These are phyloP conservation scores for Nitzschia sp. DNA, from an alignment of 108 stramenopile genomes.

Conservation along the genomic window DNA sequence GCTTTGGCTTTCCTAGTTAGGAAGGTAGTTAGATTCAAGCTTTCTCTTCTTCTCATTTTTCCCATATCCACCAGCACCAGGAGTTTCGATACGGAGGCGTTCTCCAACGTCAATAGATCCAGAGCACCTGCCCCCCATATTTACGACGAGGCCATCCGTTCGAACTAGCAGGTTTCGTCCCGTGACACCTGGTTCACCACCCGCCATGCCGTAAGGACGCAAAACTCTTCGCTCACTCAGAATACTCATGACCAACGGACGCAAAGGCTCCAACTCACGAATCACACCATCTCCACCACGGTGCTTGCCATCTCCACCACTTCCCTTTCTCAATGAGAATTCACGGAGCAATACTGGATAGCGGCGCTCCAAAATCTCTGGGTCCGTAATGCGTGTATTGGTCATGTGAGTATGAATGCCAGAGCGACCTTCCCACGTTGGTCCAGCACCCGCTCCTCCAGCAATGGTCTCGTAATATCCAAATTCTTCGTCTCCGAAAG, in stretches of 20 bases:
- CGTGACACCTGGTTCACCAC: slow-evolving; percentile 83
- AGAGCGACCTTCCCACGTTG: slow-evolving; percentile 93
- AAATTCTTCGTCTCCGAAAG: slow-evolving; percentile 95
- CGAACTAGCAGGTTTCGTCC: slow-evolving; percentile 88
- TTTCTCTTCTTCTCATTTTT: slow-evolving; percentile 9
- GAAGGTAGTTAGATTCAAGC: too few relatives aligned
- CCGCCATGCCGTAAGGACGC: slow-evolving; percentile 93
- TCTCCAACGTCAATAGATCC: slow-evolving; percentile 81
- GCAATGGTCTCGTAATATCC: slow-evolving; percentile 99
- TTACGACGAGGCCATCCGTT: slow-evolving; percentile 75
- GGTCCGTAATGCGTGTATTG: slow-evolving; percentile 99
- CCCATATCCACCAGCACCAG: slow-evolving; percentile 91
- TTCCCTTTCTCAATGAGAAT: slow-evolving; percentile 88
- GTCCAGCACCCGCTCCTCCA: slow-evolving; percentile 98
- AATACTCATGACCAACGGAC: slow-evolving; percentile 91
- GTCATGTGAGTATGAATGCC: slow-evolving; percentile 99
- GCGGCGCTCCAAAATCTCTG: slow-evolving; percentile 95
- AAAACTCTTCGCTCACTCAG: slow-evolving; percentile 93
- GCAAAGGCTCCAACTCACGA: slow-evolving; percentile 93
- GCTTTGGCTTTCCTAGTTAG: too few relatives aligned
- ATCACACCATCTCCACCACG: slow-evolving; percentile 96
- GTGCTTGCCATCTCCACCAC: slow-evolving; percentile 90
- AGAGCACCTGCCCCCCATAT: slow-evolving; percentile 93
- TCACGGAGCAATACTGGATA: slow-evolving; percentile 92
- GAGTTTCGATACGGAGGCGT: slow-evolving; percentile 85